Conservation (phyloP, 1,284 basidiomycete species). For the Grifola frondosa region DNA sequence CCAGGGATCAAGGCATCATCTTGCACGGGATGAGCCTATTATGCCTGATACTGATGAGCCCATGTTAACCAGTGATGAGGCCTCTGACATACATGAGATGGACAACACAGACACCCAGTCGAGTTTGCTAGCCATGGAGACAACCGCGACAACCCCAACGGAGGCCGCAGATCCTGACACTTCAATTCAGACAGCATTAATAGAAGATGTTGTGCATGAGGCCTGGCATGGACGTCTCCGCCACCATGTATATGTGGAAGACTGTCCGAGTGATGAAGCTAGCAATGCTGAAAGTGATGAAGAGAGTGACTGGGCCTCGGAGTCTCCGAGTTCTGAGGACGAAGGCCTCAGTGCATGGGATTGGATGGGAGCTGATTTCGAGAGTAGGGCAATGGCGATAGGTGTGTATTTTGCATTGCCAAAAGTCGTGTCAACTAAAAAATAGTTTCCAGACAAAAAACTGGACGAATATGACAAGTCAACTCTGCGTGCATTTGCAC, state of each 20-base stretch:
- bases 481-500: constrained; percentile 16
- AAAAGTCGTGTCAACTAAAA: background rate
- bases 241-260: too few species aligned
- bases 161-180: too few species aligned
- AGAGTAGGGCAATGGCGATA: background rate
- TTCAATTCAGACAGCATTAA: too few species aligned
- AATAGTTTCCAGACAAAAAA: constrained; percentile 5
- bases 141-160: too few species aligned
- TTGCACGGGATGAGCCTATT: background rate
- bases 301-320: background rate
- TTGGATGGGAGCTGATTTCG: constrained; percentile 1
- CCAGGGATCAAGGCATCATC: background rate
- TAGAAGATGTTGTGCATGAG: too few species aligned
- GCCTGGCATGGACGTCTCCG: too few species aligned
- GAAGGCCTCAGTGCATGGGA: constrained; percentile 12
- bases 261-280: too few species aligned
- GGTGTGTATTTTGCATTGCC: background rate
- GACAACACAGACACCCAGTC: background rate
- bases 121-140: too few species aligned
- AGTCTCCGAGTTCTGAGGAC: background rate
- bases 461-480: constrained; percentile 11
- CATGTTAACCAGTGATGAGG: background rate
- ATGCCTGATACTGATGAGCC: background rate
- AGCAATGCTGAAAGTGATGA: too few species aligned
- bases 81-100: background rate